Percentiles rank a stretch among this genome's conserved stretches.
Evolutionary conservation across 768 basidiomycete species (phyloP).

Genomic region (Tricholomella constricta): DNA sequence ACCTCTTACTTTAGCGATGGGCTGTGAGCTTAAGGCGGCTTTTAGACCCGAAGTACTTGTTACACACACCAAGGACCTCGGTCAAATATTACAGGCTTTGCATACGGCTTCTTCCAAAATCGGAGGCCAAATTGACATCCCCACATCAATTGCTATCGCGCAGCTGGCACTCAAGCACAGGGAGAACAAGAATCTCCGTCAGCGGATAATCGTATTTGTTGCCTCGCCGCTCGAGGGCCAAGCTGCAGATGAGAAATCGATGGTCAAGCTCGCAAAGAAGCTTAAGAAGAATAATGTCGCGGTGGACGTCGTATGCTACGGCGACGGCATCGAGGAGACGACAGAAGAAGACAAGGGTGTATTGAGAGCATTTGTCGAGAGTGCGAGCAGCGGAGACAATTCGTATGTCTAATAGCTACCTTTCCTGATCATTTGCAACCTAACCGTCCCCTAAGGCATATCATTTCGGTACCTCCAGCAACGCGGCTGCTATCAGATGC

Average conservation of each 20-base stretch:
- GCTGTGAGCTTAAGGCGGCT: not conserved
- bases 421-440: not conserved
- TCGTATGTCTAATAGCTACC: conserved; percentile 55
- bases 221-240: conserved; percentile 81
- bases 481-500: conserved; percentile 81
- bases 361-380: conserved; percentile 82
- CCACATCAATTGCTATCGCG: conserved; percentile 90
- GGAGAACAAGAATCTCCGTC: conserved; percentile 97
- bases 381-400: conserved; percentile 79
- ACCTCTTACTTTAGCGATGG: not conserved
- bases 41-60: conserved; percentile 91
- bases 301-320: conserved; percentile 88
- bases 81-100: conserved; percentile 82
- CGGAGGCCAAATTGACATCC: conserved; percentile 81
- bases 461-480: conserved; percentile 78
- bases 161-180: conserved; percentile 97
- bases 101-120: conserved; percentile 73
- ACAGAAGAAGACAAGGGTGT: conserved; percentile 62
- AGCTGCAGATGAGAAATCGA: conserved; percentile 73
- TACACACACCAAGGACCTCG: conserved; percentile 93
- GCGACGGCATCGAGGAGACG: conserved; percentile 80
- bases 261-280: conserved; percentile 92
- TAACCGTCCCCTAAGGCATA: conserved; percentile 56
- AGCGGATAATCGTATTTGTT: conserved; percentile 93
- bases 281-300: conserved; percentile 99